Percentiles rank a stretch among this genome's conserved stretches.
phyloP scores from a whole-genome alignment of 164 flowering plant genomes.

The Chloranthus sessilifolius region DNA sequence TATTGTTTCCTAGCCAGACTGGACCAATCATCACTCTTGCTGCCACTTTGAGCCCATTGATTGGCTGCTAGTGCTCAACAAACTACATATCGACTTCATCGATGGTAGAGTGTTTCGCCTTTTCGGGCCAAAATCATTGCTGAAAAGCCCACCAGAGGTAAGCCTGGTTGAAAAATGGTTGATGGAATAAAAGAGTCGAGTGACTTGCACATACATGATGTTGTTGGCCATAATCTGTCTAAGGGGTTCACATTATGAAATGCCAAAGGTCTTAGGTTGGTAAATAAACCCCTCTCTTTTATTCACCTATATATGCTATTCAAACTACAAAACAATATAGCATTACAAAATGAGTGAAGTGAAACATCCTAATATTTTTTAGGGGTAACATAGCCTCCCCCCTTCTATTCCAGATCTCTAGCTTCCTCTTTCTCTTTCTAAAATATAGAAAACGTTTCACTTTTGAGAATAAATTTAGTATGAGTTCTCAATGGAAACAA shows the following conservation, averaged over 20 bases:
- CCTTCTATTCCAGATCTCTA: not conserved
- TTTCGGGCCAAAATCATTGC: constrained; percentile 50
- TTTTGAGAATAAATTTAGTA: not conserved
- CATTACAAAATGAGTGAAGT: too few relatives aligned
- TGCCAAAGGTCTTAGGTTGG: not conserved
- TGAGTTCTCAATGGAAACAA: too few relatives aligned
- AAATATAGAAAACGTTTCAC: not conserved
- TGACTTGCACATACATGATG: constrained; percentile 39
- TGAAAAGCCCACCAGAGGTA: constrained; percentile 15
- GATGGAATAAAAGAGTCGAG: constrained; percentile 47
- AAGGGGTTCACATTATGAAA: not conserved
- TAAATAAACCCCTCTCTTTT: not conserved
- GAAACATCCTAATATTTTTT: too few relatives aligned
- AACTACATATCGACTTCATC: constrained; percentile 1
- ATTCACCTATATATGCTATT: too few relatives aligned
- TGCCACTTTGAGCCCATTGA: constrained; percentile 18
- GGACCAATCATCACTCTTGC: constrained; percentile 16
- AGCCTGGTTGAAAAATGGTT: constrained; percentile 14
- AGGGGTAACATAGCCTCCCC: too few relatives aligned
- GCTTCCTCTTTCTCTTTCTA: not conserved
- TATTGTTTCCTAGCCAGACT: not conserved
- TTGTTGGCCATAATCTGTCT: constrained; percentile 61
- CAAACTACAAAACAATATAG: too few relatives aligned
- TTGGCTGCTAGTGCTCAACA: constrained; percentile 8
- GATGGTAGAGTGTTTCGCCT: constrained; percentile 34